These are phyloP conservation scores for Gossypium raimondii DNA, from an alignment of 345 rosid species.

Conservation along the genomic window DNA sequence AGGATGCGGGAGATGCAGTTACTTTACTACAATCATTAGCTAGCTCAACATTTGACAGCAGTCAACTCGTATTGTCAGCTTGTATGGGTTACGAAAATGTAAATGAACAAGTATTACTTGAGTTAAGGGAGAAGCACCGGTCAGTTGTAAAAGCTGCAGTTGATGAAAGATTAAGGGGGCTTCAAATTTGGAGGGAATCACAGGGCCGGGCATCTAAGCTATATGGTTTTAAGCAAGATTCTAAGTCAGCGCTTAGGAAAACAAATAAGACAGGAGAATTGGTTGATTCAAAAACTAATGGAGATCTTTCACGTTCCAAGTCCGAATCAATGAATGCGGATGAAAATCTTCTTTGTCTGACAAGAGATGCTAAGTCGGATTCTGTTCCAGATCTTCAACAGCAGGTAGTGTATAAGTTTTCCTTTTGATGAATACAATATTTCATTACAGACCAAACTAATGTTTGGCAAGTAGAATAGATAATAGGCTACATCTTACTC, in stretches of 20 bases:
- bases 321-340: slow-evolving; percentile 78
- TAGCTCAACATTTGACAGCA: slow-evolving; percentile 99
- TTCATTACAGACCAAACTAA: not conserved
- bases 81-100: slow-evolving; percentile 98
- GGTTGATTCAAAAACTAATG: slow-evolving; percentile 38
- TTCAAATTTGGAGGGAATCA: slow-evolving; percentile 85
- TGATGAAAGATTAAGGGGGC: slow-evolving; percentile 93
- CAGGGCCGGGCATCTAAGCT: slow-evolving; percentile 88
- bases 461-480: not conserved
- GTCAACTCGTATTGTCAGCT: slow-evolving; percentile 98
- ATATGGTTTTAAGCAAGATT: slow-evolving; percentile 76
- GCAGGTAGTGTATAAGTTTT: slow-evolving; percentile 48
- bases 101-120: slow-evolving; percentile 64
- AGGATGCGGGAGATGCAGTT: slow-evolving; percentile 99
- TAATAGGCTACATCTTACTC: not conserved
- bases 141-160: slow-evolving; percentile 66
- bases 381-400: slow-evolving; percentile 80
- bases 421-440: not conserved
- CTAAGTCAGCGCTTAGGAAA: slow-evolving; percentile 60
- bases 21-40: slow-evolving; percentile 92
- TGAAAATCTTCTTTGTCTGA: slow-evolving; percentile 60
- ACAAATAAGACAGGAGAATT: slow-evolving; percentile 32
- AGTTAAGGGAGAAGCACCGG: slow-evolving; percentile 87
- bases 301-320: slow-evolving; percentile 62
- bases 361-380: slow-evolving; percentile 69